Percentiles rank a stretch among this genome's conserved stretches.
phyloP scores from a whole-genome alignment of 148 eudicot species.

The Pharnaceum exiguum region DNA sequence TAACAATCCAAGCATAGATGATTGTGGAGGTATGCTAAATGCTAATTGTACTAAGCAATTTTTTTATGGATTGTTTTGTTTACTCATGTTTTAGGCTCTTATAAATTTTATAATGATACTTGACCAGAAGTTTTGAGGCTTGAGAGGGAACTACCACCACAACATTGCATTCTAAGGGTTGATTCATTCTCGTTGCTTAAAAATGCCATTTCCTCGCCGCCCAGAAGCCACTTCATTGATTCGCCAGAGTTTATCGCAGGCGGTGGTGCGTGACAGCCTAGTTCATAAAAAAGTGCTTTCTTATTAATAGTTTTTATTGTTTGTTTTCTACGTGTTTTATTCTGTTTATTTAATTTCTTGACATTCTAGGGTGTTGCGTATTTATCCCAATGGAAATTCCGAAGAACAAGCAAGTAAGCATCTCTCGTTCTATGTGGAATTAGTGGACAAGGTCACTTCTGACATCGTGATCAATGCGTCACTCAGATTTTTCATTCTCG shows the following conservation, averaged over 20 bases:
- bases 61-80: no score
- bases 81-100: no score
- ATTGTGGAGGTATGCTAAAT: background rate
- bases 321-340: no score
- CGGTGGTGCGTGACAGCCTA: constrained; percentile 5
- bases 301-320: no score
- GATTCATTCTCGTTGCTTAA: constrained; percentile 6
- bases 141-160: background rate
- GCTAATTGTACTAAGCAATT: background rate
- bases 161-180: background rate
- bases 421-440: constrained; percentile 6
- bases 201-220: background rate
- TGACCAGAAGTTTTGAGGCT: background rate
- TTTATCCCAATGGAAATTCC: constrained; percentile 11
- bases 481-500: constrained; percentile 9
- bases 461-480: background rate
- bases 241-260: constrained; percentile 2
- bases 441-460: constrained; percentile 4
- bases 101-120: background rate
- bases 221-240: background rate
- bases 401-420: constrained; percentile 5
- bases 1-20: background rate
- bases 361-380: no score
- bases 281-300: no score
- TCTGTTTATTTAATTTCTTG: no score